Conservation (phyloP, 2,329 filamentous ascomycete genomes). For the Diaporthe eres region DNA sequence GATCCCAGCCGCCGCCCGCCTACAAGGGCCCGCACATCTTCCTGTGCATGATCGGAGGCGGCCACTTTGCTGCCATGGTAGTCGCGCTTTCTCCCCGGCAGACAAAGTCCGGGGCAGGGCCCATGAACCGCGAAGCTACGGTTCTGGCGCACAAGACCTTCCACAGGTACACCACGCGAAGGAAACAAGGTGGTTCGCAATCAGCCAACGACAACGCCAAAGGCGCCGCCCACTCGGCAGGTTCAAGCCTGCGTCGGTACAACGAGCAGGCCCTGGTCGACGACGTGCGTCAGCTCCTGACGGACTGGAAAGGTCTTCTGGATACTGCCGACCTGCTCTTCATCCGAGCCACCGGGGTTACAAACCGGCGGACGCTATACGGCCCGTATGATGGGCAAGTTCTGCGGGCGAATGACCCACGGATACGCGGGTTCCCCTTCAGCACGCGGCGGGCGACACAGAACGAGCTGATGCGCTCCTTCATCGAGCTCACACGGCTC, state of each 20-base stretch:
- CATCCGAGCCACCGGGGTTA: constrained; percentile 87
- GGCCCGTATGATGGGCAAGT: constrained; percentile 93
- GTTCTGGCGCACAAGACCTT: constrained; percentile 98
- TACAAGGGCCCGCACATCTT: constrained; percentile 89
- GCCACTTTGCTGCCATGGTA: constrained; percentile 97
- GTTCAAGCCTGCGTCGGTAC: constrained; percentile 89
- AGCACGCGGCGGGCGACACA: constrained; percentile 93
- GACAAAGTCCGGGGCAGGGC: constrained; percentile 75
- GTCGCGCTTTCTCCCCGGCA: constrained; percentile 88
- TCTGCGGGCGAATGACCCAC: constrained; percentile 81
- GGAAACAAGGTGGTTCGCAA: constrained; percentile 96
- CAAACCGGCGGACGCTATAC: constrained; percentile 89
- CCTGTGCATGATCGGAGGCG: constrained; percentile 98
- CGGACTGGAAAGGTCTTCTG: constrained; percentile 88
- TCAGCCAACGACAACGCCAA: constrained; percentile 96
- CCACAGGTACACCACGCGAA: constrained; percentile 94
- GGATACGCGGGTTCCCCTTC: constrained; percentile 92
- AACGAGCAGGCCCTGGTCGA: constrained; percentile 92
- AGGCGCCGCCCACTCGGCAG: constrained; percentile 92
- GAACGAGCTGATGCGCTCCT: constrained; percentile 92
- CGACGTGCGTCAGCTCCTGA: constrained; percentile 86
- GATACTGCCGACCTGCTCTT: constrained; percentile 90
- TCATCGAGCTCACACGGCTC: constrained; percentile 91
- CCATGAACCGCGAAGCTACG: constrained; percentile 86
- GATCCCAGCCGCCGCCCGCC: constrained; percentile 65